Conservation (phyloP, 2,329 filamentous ascomycete genomes). For the Curvularia sp. region DNA sequence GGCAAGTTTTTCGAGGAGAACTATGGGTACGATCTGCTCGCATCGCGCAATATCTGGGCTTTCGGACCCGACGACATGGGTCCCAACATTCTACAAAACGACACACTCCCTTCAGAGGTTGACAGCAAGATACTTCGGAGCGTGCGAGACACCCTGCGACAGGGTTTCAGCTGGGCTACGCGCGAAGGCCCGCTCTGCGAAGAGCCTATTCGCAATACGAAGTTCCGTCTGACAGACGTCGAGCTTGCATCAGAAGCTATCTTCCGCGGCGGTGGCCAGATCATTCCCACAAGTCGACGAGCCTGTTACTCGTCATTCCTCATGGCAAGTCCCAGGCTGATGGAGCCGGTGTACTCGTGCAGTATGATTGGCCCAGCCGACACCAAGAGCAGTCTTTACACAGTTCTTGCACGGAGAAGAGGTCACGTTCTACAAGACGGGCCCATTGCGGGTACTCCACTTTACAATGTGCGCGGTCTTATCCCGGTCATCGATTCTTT, state of each 20-base stretch:
- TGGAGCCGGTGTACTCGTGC: constrained; percentile 95
- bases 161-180: constrained; percentile 96
- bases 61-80: constrained; percentile 96
- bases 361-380: constrained; percentile 93
- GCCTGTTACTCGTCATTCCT: constrained; percentile 96
- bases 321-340: constrained; percentile 93
- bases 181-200: constrained; percentile 95
- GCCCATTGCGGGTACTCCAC: constrained; percentile 89
- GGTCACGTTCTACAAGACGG: constrained; percentile 95
- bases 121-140: constrained; percentile 89
- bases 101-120: constrained; percentile 91
- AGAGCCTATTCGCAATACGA: constrained; percentile 98
- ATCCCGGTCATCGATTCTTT: constrained; percentile 97
- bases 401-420: constrained; percentile 83
- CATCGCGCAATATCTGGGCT: constrained; percentile 95
- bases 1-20: constrained; percentile 97
- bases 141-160: constrained; percentile 89
- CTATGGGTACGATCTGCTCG: constrained; percentile 95
- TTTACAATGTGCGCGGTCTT: constrained; percentile 89
- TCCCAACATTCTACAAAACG: constrained; percentile 95
- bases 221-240: constrained; percentile 95
- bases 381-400: constrained; percentile 87
- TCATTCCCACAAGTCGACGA: constrained; percentile 91
- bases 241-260: constrained; percentile 88
- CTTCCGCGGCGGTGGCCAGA: constrained; percentile 92